Base-by-base conservation (phyloP, 1,284 basidiomycete genomes). In the Wolfiporia cocos region DNA sequence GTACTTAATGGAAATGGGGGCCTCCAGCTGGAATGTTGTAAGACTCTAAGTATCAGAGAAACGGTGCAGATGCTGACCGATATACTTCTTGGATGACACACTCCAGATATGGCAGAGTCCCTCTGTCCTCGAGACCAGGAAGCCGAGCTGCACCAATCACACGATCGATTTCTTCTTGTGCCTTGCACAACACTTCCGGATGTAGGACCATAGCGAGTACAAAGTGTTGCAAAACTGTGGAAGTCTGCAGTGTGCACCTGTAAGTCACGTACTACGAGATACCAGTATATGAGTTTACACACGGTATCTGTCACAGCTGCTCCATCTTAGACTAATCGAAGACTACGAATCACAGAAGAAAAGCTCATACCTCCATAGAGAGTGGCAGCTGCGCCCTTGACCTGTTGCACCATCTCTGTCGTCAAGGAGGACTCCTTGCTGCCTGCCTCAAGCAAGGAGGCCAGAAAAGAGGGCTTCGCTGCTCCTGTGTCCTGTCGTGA, bases 321-420 rank as follows among this genome's bases (percentile, higher is more conserved):
- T 23, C 33, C 22, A 14, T 28, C 26, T 24, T 23, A 26, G 26
- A 34, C 6, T 17, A 37, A 14, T 24, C 47, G 19, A 39, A 37
- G 19, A 35, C 32, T 30, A 29, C 26, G 14, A 22, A 29, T 15
- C 9, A 9, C 38, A 24, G n/a, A 22, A 28, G 9, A 28, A 28
- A 14, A 37, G 14, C 30, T 34, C 49, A 19, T 34, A 61, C 62
- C 62, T 46, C 66, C 69, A 55, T 70, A 75, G 34, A 78, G 58
- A 7, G 70, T 73, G 11, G 70, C 75, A 34, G 74, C 73, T 21
- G 70, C 68, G 28, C 73, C 74, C 60, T 71, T 75, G 52, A 79
- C 76, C 54, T 75, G 72, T 44, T 69, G 65, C 49, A 75, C 74
- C 40, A 74, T 72, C 15, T 49, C 44, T 19, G 47, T 41, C 4